phyloP scores from a whole-genome alignment of 1,284 basidiomycete genomes.

The Heterobasidion occidentale region DNA sequence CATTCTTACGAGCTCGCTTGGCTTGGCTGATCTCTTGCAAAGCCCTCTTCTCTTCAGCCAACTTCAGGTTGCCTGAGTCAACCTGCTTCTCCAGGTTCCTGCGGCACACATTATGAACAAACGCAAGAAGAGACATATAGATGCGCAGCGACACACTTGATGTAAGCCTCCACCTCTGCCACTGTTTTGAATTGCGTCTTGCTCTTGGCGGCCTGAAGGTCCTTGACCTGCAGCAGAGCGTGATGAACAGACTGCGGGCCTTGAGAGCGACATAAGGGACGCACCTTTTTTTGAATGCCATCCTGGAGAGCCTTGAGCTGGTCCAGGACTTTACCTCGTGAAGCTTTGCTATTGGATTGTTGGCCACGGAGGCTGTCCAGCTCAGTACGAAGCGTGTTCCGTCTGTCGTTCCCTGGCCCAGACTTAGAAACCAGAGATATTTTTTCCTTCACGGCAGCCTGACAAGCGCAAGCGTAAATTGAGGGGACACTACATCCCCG shows the following conservation, averaged over 20 bases:
- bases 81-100: slow-evolving; percentile 84
- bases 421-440: slow-evolving; percentile 58
- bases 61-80: slow-evolving; percentile 87
- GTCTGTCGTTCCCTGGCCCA: slow-evolving; percentile 62
- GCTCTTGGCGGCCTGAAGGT: slow-evolving; percentile 74
- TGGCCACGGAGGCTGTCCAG: slow-evolving; percentile 74
- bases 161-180: slow-evolving; percentile 83
- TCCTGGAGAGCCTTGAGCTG: slow-evolving; percentile 84
- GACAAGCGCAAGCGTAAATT: slow-evolving; percentile 1
- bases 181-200: slow-evolving; percentile 84
- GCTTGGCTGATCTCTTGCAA: slow-evolving; percentile 79
- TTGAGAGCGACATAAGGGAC: slow-evolving; percentile 9
- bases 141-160: slow-evolving; percentile 50
- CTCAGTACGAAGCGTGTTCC: slow-evolving; percentile 73
- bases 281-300: slow-evolving; percentile 75
- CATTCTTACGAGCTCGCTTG: slow-evolving; percentile 62
- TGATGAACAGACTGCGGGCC: not conserved
- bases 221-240: slow-evolving; percentile 62
- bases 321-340: slow-evolving; percentile 72
- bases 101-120: not conserved
- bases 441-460: slow-evolving; percentile 79
- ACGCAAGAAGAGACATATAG: slow-evolving; percentile 1
- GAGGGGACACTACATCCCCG: not conserved
- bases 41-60: slow-evolving; percentile 95
- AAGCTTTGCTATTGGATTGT: slow-evolving; percentile 77